phyloP scores from a whole-genome alignment of 495 filamentous ascomycete genomes.

The Bombardia bombarda region DNA sequence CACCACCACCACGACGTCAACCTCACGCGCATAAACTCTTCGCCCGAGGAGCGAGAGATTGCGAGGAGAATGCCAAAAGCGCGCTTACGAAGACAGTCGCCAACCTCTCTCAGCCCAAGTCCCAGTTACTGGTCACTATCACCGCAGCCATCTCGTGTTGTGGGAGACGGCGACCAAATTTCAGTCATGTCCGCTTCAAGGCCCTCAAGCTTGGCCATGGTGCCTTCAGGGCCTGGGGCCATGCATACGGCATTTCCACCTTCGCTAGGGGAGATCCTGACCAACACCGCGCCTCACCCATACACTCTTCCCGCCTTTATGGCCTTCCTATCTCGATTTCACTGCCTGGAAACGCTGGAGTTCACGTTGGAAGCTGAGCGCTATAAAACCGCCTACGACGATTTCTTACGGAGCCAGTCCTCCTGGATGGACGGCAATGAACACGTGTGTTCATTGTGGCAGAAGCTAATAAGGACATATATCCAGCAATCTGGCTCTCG shows the following conservation, averaged over 20 bases:
- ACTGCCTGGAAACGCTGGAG: constrained; percentile 93
- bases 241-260: constrained; percentile 54
- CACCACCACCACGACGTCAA: too few species aligned
- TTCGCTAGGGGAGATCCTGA: constrained; percentile 77
- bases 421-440: constrained; percentile 45
- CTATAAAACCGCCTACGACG: constrained; percentile 70
- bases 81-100: constrained; percentile 34
- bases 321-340: constrained; percentile 95
- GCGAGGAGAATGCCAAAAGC: constrained; percentile 37
- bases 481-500: constrained; percentile 71
- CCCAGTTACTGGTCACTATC: constrained; percentile 29
- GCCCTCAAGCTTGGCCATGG: constrained; percentile 37
- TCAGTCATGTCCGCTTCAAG: constrained; percentile 39
- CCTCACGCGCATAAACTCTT: too few species aligned
- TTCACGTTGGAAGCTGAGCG: constrained; percentile 93
- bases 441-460: constrained; percentile 68
- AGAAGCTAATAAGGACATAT: constrained; percentile 62
- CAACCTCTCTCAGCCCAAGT: constrained; percentile 29
- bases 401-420: constrained; percentile 32
- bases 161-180: constrained; percentile 32
- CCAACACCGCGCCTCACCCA: constrained; percentile 77
- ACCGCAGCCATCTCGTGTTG: constrained; percentile 28
- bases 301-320: constrained; percentile 93
- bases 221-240: constrained; percentile 21
- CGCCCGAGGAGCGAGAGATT: too few species aligned